Conservation (phyloP, 768 basidiomycete species). For the Lactarius vividus region DNA sequence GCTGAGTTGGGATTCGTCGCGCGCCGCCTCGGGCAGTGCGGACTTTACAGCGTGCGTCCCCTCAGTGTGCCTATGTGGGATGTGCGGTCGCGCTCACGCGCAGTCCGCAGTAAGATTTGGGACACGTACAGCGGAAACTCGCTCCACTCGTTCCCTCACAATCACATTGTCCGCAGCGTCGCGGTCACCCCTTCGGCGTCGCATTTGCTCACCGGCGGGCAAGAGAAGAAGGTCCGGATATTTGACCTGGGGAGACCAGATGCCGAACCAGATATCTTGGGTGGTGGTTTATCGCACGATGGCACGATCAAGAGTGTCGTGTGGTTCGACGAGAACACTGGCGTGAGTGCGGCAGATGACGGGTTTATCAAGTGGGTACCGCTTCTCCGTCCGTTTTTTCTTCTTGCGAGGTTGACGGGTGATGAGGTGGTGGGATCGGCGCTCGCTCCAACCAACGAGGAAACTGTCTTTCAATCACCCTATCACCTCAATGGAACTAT, state of each 20-base stretch:
- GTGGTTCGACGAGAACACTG: constrained; percentile 86
- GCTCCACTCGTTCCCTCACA: constrained; percentile 95
- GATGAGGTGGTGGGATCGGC: constrained; percentile 93
- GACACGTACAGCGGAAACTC: constrained; percentile 86
- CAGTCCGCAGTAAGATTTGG: constrained; percentile 79
- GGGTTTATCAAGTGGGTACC: constrained; percentile 74
- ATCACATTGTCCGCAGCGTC: constrained; percentile 96
- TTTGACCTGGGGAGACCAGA: constrained; percentile 88
- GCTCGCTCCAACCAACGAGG: constrained; percentile 70
- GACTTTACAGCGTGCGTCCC: constrained; percentile 91
- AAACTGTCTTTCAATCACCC: constrained; percentile 70
- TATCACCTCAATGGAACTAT: constrained; percentile 94
- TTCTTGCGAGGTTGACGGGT: background rate
- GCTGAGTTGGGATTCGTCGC: constrained; percentile 78
- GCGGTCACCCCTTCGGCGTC: constrained; percentile 71
- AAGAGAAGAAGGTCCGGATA: constrained; percentile 96
- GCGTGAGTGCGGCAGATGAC: constrained; percentile 91
- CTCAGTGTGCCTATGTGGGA: constrained; percentile 20
- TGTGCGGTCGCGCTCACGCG: constrained; percentile 14
- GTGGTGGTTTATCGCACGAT: constrained; percentile 66
- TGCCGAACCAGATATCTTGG: constrained; percentile 79
- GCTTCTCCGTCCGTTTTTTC: background rate
- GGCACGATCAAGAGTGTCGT: constrained; percentile 91
- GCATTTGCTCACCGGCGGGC: constrained; percentile 85
- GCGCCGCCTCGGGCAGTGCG: constrained; percentile 90